Evolutionary conservation across 495 filamentous ascomycete species (phyloP).

Genomic region (Penicillium chermesinum): DNA sequence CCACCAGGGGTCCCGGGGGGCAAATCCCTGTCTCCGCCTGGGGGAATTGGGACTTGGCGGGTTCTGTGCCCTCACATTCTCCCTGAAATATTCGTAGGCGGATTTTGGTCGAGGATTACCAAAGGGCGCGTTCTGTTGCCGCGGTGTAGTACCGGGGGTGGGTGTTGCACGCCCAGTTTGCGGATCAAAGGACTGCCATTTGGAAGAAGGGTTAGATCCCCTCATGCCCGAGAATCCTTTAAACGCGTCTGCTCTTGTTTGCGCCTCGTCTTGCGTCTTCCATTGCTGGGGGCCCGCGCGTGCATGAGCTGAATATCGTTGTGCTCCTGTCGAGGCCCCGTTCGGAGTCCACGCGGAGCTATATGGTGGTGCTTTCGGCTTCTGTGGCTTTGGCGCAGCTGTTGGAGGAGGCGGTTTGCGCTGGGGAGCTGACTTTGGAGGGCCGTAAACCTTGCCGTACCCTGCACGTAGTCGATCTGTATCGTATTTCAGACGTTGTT

Average conservation of each 20-base stretch:
- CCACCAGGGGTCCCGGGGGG: slow-evolving; percentile 49
- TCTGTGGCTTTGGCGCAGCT: slow-evolving; percentile 23
- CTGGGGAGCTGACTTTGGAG: slow-evolving; percentile 25
- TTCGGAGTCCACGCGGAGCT: slow-evolving; percentile 31
- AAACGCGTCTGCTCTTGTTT: slow-evolving; percentile 54
- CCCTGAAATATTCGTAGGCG: slow-evolving; percentile 44
- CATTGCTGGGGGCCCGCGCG: slow-evolving; percentile 38
- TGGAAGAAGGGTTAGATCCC: slow-evolving; percentile 17
- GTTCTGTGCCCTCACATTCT: slow-evolving; percentile 26
- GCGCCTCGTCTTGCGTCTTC: slow-evolving; percentile 46
- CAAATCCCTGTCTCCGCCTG: slow-evolving; percentile 49
- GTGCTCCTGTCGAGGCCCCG: slow-evolving; percentile 48
- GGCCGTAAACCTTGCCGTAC: slow-evolving; percentile 37
- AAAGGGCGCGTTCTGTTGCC: slow-evolving; percentile 32
- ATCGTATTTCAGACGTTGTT: slow-evolving; percentile 69
- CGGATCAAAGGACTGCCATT: slow-evolving; percentile 40
- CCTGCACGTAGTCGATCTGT: slow-evolving; percentile 54
- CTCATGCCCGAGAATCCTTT: slow-evolving; percentile 71
- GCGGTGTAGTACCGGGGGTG: slow-evolving; percentile 18
- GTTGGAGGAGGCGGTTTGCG: slow-evolving; percentile 24
- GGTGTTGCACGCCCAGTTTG: slow-evolving; percentile 28
- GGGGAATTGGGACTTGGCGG: slow-evolving; percentile 37
- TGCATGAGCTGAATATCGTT: slow-evolving; percentile 51
- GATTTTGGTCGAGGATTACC: slow-evolving; percentile 33
- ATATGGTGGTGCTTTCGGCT: slow-evolving; percentile 21